A percentile compares a stretch with the other conserved stretches of the same genome.
These are phyloP conservation scores for Globisporangium rhizosaccharum DNA, from an alignment of 352 stramenopile genomes.

Conservation along the genomic window DNA sequence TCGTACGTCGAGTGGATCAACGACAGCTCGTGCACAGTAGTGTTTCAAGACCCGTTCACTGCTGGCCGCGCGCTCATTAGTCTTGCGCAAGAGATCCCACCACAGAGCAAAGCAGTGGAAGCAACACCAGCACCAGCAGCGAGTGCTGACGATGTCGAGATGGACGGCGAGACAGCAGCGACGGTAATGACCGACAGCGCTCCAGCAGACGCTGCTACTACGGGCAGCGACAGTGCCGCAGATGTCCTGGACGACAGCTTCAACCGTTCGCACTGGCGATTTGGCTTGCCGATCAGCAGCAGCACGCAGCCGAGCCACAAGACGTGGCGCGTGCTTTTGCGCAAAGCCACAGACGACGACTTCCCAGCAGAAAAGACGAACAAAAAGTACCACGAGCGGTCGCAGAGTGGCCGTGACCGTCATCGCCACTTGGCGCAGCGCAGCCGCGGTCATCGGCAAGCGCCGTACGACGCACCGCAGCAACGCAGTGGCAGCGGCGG, in stretches of 20 bases:
- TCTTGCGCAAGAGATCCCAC: constrained; percentile 40
- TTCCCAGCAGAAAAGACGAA: constrained; percentile 74
- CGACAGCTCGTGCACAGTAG: constrained; percentile 77
- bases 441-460: constrained; percentile 16
- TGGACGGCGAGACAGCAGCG: constrained; percentile 29
- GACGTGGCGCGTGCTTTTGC: constrained; percentile 67
- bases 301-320: constrained; percentile 43
- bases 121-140: background rate
- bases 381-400: constrained; percentile 72
- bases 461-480: background rate
- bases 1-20: constrained; percentile 88
- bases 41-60: constrained; percentile 77
- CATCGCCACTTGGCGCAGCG: constrained; percentile 13
- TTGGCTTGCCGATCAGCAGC: constrained; percentile 47
- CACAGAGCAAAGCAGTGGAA: constrained; percentile 26
- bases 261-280: constrained; percentile 60
- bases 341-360: constrained; percentile 65
- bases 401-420: background rate
- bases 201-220: no score
- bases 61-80: constrained; percentile 58
- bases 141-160: constrained; percentile 45
- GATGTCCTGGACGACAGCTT: constrained; percentile 53
- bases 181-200: background rate
- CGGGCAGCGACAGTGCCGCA: background rate
- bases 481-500: constrained; percentile 12